Evolutionary conservation across 495 filamentous ascomycete genomes (phyloP), one percentile per base, ranked within the genome.

Genomic region (Emericellopsis terricola): DNA sequence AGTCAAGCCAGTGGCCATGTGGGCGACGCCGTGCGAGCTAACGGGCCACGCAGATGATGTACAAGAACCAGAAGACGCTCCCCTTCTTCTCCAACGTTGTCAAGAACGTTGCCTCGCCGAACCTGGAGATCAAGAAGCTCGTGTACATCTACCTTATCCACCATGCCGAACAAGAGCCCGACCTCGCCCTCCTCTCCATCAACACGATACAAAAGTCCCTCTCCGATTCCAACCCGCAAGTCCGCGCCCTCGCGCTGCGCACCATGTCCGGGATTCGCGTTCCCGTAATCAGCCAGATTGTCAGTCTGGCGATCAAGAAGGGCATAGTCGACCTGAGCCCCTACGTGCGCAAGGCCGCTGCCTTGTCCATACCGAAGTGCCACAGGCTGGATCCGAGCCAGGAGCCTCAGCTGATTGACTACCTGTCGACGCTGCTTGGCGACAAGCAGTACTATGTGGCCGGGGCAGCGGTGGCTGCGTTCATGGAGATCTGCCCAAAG

Each of bases 191-290:
- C 8, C 66, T 97, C 14, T 91, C 86, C 27, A 94, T 97, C 64
- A 97, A 97, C 55, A 87, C 87, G 9, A 94, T 97, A 43, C 89
- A 96, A 50, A 94, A 94, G 53, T 87, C 87, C 15, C 69, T 97
- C 27, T 89, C 84, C 10, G 89, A 94, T 55, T 62, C 75, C 34
- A 93, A 83, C 50, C 83, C 87, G 4, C 78, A 91, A 47, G 73
- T 93, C 4, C 73, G 89, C 37, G 82, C 85, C 10, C 74, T 96
- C 55, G 89, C 89, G 2, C 68, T 97, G 35, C 75, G 81, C 16
- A 85, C 84, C 40, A 96, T 97, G 84, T 87, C 84, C 5, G 84
- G 84, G 3, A 96, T 97, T 34, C 65, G 82, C 7, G 91, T 97
- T 1, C 89, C 89, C 2, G 91, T 93, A n/a, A 96, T 97, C 55